phyloP scores from a whole-genome alignment of 768 basidiomycete genomes.

The Hericium erinaceus region DNA sequence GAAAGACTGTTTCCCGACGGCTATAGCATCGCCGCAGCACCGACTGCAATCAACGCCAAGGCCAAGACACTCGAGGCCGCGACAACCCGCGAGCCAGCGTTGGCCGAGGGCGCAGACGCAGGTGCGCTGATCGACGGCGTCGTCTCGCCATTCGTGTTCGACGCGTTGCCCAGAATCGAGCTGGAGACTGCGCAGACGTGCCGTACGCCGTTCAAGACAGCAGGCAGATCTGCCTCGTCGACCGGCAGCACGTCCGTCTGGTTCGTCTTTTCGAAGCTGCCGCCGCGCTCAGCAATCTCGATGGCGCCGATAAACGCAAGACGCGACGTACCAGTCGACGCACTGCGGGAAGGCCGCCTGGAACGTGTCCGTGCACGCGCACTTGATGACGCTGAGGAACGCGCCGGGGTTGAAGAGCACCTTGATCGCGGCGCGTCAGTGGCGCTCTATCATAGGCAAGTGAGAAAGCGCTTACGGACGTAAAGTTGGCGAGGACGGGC shows the following conservation, averaged over 20 bases:
- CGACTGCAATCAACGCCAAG: no score
- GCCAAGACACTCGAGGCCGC: no score
- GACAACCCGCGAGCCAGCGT: no score
- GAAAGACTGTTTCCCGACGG: no score
- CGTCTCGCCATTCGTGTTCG: slow-evolving; percentile 32
- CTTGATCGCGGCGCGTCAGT: slow-evolving; percentile 20
- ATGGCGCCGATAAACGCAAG: not conserved
- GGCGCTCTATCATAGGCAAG: no score
- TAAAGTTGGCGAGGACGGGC: no score
- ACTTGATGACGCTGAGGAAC: slow-evolving; percentile 54
- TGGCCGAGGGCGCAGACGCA: not conserved
- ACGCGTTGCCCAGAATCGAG: slow-evolving; percentile 43
- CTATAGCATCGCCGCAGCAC: no score
- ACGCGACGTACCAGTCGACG: slow-evolving; percentile 46
- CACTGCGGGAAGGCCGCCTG: slow-evolving; percentile 48
- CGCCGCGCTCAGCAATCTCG: not conserved
- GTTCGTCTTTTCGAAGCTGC: slow-evolving; percentile 48
- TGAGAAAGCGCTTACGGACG: no score
- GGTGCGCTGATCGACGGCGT: slow-evolving; percentile 21
- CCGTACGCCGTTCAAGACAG: slow-evolving; percentile 39
- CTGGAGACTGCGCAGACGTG: slow-evolving; percentile 43
- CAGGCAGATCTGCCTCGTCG: slow-evolving; percentile 36
- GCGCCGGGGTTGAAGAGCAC: slow-evolving; percentile 56
- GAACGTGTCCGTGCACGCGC: slow-evolving; percentile 47
- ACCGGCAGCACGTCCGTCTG: slow-evolving; percentile 37